Percentiles rank a stretch among this genome's conserved stretches.
These are phyloP conservation scores for Solanum pinnatisectum DNA, from an alignment of 257 asterid species.

Conservation along the genomic window DNA sequence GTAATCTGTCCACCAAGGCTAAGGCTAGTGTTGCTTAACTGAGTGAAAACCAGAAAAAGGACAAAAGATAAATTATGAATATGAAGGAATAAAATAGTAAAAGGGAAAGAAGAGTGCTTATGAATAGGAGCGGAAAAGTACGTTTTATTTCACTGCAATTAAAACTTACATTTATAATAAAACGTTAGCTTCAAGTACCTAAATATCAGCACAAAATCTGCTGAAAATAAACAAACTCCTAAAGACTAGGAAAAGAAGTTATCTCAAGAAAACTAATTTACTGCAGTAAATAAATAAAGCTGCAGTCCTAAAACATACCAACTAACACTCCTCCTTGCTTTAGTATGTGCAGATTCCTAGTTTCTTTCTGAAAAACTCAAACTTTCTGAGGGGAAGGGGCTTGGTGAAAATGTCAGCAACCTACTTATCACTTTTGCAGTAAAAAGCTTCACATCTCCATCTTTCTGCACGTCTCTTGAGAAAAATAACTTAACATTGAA, in stretches of 20 bases:
- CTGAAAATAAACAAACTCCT: neutral
- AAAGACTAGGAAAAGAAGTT: neutral
- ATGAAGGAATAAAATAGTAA: neutral
- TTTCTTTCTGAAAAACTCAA: neutral
- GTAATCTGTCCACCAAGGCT: neutral
- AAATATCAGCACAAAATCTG: neutral
- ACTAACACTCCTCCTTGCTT: neutral
- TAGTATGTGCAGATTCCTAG: neutral
- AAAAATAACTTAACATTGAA: neutral
- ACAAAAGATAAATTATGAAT: neutral
- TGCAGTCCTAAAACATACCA: neutral
- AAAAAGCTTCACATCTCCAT: neutral
- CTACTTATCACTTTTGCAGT: neutral
- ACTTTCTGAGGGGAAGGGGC: neutral
- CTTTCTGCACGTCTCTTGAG: neutral
- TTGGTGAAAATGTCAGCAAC: neutral
- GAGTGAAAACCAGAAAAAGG: neutral
- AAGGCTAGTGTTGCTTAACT: neutral
- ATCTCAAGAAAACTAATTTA: neutral
- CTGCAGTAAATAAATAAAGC: neutral
- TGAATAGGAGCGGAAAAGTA: neutral
- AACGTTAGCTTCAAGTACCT: neutral
- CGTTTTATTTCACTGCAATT: neutral
- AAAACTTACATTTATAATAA: neutral
- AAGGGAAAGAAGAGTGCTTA: neutral